These are phyloP conservation scores for Cyclanthera cordifolia DNA, from an alignment of 306 rosid genomes.

Conservation along the genomic window DNA sequence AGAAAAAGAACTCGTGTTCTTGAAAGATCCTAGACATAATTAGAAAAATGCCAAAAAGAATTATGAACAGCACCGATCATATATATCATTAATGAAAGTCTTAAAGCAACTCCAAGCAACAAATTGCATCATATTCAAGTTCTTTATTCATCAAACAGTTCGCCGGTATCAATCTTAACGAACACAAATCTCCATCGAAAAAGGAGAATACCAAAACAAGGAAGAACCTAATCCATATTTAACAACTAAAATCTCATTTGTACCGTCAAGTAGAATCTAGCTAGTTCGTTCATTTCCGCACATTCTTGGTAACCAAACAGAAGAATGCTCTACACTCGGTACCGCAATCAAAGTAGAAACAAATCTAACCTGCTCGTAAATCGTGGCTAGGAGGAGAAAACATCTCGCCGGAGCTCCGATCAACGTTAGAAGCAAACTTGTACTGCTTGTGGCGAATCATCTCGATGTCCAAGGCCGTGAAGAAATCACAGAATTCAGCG, in stretches of 20 bases:
- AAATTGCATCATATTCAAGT: background rate
- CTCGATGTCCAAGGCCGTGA: background rate
- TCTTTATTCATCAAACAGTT: background rate
- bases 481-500: background rate
- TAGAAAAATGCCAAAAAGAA: background rate
- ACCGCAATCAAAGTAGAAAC: background rate
- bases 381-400: conserved; percentile 18
- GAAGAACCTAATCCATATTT: background rate
- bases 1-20: background rate
- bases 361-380: conserved; percentile 28
- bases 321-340: background rate
- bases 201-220: too few species aligned
- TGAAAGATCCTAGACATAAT: background rate
- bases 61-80: background rate
- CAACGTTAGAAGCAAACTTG: conserved; percentile 22
- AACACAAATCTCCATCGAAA: background rate
- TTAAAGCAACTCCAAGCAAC: background rate
- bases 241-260: background rate
- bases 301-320: background rate
- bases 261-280: too few species aligned
- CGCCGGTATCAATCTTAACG: background rate
- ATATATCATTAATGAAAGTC: background rate
- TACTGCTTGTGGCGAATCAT: conserved; percentile 32
- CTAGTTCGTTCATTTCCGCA: too few species aligned
- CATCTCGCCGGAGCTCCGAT: conserved; percentile 24